Evolutionary conservation across 1,139 yeast genomes (phyloP).

Genomic region (Lodderomyces margitis): DNA sequence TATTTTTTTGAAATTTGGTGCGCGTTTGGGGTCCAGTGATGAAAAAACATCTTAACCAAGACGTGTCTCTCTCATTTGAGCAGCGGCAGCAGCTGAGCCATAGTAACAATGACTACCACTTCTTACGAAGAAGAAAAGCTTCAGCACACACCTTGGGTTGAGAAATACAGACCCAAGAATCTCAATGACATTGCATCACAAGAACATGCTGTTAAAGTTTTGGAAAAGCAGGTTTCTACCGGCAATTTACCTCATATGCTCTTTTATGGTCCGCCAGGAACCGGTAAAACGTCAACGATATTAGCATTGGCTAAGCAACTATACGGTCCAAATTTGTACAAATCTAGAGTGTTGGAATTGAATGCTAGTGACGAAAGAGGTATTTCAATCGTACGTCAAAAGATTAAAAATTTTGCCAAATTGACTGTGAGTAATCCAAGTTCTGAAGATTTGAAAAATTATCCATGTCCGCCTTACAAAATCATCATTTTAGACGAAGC

Average conservation of each 20-base stretch:
- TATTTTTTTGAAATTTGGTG: neutral
- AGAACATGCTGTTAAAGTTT: constrained; percentile 83
- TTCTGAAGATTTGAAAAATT: constrained; percentile 59
- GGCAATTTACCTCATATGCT: constrained; percentile 86
- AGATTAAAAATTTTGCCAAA: constrained; percentile 89
- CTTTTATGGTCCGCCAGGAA: constrained; percentile 97
- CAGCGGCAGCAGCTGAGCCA: neutral
- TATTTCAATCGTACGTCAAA: constrained; percentile 87
- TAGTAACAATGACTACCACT: constrained; percentile 13
- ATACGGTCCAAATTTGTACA: constrained; percentile 68
- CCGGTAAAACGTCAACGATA: constrained; percentile 93
- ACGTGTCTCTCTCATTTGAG: constrained; percentile 6
- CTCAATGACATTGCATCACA: constrained; percentile 89
- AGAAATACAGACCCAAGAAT: constrained; percentile 78
- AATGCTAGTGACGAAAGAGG: constrained; percentile 98
- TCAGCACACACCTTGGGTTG: constrained; percentile 74
- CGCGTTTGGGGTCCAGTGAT: neutral
- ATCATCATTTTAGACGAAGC: constrained; percentile 90
- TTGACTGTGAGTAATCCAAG: constrained; percentile 81
- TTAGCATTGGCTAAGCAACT: constrained; percentile 83
- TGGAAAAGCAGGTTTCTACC: constrained; percentile 72
- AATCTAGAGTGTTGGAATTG: constrained; percentile 79
- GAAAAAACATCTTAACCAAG: constrained; percentile 1
- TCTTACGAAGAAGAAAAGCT: constrained; percentile 42
- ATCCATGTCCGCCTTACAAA: constrained; percentile 95